A percentile compares a stretch with the other conserved stretches of the same genome.
Evolutionary conservation across 768 basidiomycete genomes (phyloP).

Genomic region (Auriculariales sp.): DNA sequence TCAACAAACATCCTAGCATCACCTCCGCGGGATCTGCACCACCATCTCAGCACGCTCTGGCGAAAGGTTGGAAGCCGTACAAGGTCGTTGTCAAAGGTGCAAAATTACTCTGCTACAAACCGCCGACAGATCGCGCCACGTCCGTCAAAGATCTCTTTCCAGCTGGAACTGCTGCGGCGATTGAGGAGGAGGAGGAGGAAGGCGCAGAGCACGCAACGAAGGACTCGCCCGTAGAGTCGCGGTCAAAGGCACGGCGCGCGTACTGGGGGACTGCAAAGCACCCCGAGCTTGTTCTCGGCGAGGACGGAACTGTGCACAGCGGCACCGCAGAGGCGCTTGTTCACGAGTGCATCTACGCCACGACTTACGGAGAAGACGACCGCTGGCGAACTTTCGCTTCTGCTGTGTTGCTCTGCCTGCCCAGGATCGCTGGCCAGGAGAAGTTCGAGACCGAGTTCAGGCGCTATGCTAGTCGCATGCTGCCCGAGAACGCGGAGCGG

Average conservation of each 20-base stretch:
- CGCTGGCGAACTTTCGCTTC: constrained; percentile 53
- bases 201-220: constrained; percentile 13
- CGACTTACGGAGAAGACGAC: constrained; percentile 31
- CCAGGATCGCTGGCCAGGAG: constrained; percentile 32
- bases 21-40: background rate
- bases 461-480: constrained; percentile 49
- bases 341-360: constrained; percentile 72
- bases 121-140: constrained; percentile 49
- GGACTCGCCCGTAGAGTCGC: constrained; percentile 11
- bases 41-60: constrained; percentile 15
- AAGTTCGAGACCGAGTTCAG: constrained; percentile 60
- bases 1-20: constrained; percentile 48
- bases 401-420: constrained; percentile 45
- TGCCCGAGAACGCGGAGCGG: constrained; percentile 36
- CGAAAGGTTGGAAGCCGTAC: constrained; percentile 77
- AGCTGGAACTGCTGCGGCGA: constrained; percentile 38
- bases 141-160: constrained; percentile 68
- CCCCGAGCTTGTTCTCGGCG: constrained; percentile 42
- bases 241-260: constrained; percentile 23
- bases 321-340: constrained; percentile 68
- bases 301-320: constrained; percentile 31
- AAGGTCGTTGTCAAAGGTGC: constrained; percentile 74
- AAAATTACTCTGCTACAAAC: constrained; percentile 78
- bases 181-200: constrained; percentile 33
- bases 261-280: constrained; percentile 71